phyloP scores from a whole-genome alignment of 306 rosid species.

The Cicer cuneatum region DNA sequence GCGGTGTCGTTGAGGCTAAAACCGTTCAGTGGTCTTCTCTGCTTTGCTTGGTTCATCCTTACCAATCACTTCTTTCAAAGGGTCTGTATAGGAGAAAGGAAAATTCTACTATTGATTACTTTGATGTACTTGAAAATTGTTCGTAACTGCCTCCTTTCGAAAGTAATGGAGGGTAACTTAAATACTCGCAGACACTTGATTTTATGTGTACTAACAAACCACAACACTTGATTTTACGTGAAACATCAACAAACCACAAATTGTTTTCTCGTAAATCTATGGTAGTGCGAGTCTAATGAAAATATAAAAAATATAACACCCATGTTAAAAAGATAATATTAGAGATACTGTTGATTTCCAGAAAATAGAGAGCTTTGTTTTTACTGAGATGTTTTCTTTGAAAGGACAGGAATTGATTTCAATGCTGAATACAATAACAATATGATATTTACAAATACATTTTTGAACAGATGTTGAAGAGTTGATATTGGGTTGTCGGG shows the following conservation, averaged over 20 bases:
- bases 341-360: background rate
- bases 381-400: background rate
- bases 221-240: too few relatives aligned
- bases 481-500: constrained; percentile 58
- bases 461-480: constrained; percentile 63
- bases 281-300: background rate
- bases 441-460: background rate
- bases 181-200: background rate
- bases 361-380: background rate
- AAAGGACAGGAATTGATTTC: background rate
- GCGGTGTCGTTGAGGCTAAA: constrained; percentile 68
- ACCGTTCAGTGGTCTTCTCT: constrained; percentile 76
- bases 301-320: background rate
- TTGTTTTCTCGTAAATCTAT: background rate
- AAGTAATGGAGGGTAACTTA: background rate
- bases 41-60: constrained; percentile 60
- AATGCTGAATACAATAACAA: too few relatives aligned
- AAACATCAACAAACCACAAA: background rate
- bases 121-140: background rate
- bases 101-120: too few relatives aligned
- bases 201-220: too few relatives aligned
- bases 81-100: constrained; percentile 47
- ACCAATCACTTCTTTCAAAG: constrained; percentile 60
- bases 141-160: background rate
- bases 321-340: background rate